These are phyloP conservation scores for Pleurotus tuoliensis DNA, from an alignment of 768 basidiomycete species.

Conservation along the genomic window DNA sequence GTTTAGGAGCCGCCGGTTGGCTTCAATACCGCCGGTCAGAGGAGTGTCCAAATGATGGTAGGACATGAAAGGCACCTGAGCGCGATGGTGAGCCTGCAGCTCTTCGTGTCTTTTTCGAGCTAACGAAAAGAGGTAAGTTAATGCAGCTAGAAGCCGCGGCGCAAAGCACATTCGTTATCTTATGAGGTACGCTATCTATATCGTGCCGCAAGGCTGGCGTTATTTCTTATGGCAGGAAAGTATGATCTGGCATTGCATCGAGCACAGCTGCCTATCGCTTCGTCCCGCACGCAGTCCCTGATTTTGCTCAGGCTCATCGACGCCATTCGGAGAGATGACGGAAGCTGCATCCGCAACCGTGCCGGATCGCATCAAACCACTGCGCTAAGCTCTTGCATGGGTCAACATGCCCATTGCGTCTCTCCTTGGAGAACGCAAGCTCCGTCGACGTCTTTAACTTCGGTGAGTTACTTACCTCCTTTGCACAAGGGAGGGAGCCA, in stretches of 20 bases:
- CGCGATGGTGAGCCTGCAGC: constrained; percentile 2
- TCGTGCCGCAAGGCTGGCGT: neutral
- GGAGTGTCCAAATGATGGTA: neutral
- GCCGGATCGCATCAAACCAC: too few relatives aligned
- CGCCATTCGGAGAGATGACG: neutral
- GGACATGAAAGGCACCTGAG: neutral
- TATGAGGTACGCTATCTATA: neutral
- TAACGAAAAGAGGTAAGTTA: constrained; percentile 2
- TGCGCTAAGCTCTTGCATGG: neutral
- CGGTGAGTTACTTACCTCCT: neutral
- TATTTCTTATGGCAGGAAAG: too few relatives aligned
- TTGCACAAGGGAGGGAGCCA: neutral
- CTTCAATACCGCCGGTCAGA: constrained; percentile 1
- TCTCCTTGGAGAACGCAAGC: neutral
- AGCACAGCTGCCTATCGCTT: too few relatives aligned
- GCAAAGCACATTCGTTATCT: neutral
- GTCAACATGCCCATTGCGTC: neutral
- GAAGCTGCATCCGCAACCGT: neutral
- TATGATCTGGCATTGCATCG: too few relatives aligned
- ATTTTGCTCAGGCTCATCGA: neutral
- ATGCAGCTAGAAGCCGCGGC: constrained; percentile 1
- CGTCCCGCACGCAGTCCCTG: neutral
- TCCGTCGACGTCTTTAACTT: too few relatives aligned
- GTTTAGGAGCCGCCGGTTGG: constrained; percentile 4
- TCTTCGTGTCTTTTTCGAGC: neutral